Base-by-base conservation (phyloP, 23 red algal species). In the Gracilaria caudata region DNA sequence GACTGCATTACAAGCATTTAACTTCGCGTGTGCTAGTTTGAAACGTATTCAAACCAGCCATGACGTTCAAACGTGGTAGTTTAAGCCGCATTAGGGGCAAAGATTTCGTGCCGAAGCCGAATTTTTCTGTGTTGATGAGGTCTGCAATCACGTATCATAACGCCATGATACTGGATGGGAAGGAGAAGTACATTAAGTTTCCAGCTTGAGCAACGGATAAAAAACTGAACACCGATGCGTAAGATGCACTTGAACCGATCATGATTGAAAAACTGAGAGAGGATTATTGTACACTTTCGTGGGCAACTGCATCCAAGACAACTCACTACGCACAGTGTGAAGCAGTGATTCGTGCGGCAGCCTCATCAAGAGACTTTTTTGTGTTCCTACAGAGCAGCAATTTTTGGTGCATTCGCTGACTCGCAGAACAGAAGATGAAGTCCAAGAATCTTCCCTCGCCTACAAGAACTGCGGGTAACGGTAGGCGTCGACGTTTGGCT, bases 391-490 rank as follows among this genome's bases (percentile, higher is more conserved):
- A 78, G 25, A 78, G 46, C 30, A 56, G 25, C 30, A 78, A 78
- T 5, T 13, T 33, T 36, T 78, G 74, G 74, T 34, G 46, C n/a
- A 78, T 78, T 58, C 3, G 74, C 3, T 53, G 51, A 24, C n/a
- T 78, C 8, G 74, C 74, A 7, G 45, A 53, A 28, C 74, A 78
- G 74, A 32, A 58, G 17, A 78, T 78, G 43, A 78, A 54, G 45
- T 55, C 74, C 2, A 71, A 71, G 33, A 30, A 34, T 16, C 34
- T 33, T 28, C 65, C 65, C 4, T 40, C 35, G 4, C 39, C 4
- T 23, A 0, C 20, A 8, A 38, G 7, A 41, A 71, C 2, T 20
- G 5, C 2, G 1, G 19, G 16, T 21, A 41, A 23, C 6, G 33
- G 34, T 16, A 41, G 2, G 1, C n/a, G 5, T 0, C 60, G 29